Evolutionary conservation across 1,284 basidiomycete species (phyloP).

Genomic region (Sanghuangporus weigelae): DNA sequence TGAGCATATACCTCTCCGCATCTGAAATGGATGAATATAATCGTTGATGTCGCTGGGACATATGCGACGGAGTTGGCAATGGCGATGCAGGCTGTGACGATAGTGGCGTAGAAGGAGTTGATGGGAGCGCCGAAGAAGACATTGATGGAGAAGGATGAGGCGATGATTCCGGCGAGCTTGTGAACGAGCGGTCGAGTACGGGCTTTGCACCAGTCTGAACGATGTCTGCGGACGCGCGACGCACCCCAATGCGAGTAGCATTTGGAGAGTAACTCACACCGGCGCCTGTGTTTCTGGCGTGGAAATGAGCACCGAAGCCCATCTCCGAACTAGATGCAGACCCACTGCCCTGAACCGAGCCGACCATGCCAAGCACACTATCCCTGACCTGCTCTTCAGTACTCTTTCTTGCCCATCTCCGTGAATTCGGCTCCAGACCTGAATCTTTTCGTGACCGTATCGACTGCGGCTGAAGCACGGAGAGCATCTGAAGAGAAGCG

Average conservation of each 20-base stretch:
- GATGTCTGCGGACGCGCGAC: background rate
- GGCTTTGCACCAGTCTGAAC: background rate
- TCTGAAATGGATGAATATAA: background rate
- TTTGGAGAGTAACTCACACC: background rate
- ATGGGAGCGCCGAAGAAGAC: background rate
- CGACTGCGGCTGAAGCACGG: background rate
- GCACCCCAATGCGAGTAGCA: background rate
- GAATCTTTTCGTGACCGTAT: background rate
- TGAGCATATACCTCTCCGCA: conserved; percentile 1
- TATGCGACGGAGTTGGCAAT: background rate
- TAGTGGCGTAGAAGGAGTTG: background rate
- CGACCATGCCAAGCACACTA: background rate
- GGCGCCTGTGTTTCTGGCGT: background rate
- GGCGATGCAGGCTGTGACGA: background rate
- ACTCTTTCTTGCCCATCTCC: background rate
- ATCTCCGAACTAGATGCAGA: background rate
- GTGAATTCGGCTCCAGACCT: background rate
- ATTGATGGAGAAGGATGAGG: background rate
- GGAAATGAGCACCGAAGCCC: background rate
- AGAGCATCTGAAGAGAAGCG: conserved; percentile 1
- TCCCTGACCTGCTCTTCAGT: background rate
- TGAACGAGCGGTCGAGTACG: background rate
- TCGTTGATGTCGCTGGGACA: background rate
- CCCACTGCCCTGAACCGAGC: background rate
- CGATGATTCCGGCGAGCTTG: conserved; percentile 1